Evolutionary conservation across 352 stramenopile genomes (phyloP), one percentile per base, ranked within the genome.

Genomic region (Thalassiosira livingstoniorum): DNA sequence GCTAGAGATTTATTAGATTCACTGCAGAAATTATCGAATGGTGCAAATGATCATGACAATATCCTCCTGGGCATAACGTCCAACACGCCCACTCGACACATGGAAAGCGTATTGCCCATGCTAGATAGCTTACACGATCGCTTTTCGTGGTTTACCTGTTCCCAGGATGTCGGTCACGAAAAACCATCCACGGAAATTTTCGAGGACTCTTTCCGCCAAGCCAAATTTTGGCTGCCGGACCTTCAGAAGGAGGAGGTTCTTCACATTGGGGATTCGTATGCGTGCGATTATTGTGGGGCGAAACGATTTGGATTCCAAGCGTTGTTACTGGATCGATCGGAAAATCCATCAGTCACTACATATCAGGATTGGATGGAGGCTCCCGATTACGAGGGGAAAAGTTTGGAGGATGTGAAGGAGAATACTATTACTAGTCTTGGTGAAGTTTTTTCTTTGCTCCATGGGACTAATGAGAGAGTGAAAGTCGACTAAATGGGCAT

Each of bases 311-410:
- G 75, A 10, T 83, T 83, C 32, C 67, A 79, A 43, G 75, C 75
- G 42, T 54, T 83, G n/a, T 39, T 83, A 43, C 53, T 80, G 57
- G 75, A 83, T 57, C 27, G 75, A 35, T 80, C 32, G 27, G 78
- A 70, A 13, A 82, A 82, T 57, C 63, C 64, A n/a, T 45, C 42
- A 4, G 55, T 82, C n/a, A 42, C 35, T 27, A 51, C 58, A 13
- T 85, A 82, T 68, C 70, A 85, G 31, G 78, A 85, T 71, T 85
- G 78, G 78, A 55, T 82, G 34, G 67, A 75, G 21, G 71, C 53
- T 25, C 43, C 51, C 5, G 78, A 85, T 18, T 85, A 82, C 32
- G 62, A 76, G 34, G 78, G 78, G 13, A 85, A 85, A 51, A 79
- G 37, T 74, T 66, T 71, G 39, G 78, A 75, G 39, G 78, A 85